These are phyloP conservation scores for Tolypocladium ovalisporum DNA, from an alignment of 2,329 filamentous ascomycete genomes.

Conservation along the genomic window DNA sequence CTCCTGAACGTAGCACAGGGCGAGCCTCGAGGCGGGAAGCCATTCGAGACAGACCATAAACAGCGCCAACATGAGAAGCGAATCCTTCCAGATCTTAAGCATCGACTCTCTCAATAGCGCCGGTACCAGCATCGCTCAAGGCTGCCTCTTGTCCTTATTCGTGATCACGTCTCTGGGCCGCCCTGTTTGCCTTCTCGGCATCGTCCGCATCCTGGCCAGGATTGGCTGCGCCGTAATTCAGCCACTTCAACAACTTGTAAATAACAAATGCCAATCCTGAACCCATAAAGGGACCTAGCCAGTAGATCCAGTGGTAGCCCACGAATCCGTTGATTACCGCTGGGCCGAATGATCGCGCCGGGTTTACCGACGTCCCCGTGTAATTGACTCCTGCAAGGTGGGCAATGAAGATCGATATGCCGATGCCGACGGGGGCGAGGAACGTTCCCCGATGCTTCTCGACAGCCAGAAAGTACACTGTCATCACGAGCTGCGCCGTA, in stretches of 20 bases:
- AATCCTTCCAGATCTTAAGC: no score
- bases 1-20: no score
- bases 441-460: constrained; percentile 66
- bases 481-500: constrained; percentile 51
- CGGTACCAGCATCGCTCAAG: not conserved
- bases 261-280: constrained; percentile 34
- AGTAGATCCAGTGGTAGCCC: constrained; percentile 43
- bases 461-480: constrained; percentile 58
- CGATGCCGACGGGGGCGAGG: constrained; percentile 62
- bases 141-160: not conserved
- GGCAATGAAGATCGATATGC: constrained; percentile 55
- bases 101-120: not conserved
- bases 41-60: no score
- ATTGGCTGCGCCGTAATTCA: constrained; percentile 41
- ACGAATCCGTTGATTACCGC: constrained; percentile 31
- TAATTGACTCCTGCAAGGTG: constrained; percentile 34
- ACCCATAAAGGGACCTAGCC: constrained; percentile 41
- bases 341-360: constrained; percentile 39
- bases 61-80: no score
- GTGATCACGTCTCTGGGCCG: not conserved
- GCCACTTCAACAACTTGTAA: constrained; percentile 37
- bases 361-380: constrained; percentile 38
- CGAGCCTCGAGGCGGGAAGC: no score
- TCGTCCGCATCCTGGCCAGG: constrained; percentile 34
- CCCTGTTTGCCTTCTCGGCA: constrained; percentile 10